Evolutionary conservation across 2,329 filamentous ascomycete genomes (phyloP).

Genomic region (Trichoderma atrobrunneum): DNA sequence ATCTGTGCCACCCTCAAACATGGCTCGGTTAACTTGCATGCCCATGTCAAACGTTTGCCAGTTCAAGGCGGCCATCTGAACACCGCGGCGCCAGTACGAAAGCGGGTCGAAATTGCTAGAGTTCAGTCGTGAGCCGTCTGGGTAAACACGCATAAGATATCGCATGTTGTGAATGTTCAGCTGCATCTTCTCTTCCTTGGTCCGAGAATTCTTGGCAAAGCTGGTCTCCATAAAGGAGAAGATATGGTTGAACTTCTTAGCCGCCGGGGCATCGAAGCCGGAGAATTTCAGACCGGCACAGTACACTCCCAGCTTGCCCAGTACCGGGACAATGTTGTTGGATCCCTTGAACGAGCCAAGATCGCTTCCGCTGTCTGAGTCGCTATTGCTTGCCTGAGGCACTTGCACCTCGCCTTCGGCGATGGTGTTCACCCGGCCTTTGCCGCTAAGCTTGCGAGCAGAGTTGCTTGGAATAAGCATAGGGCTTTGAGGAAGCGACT

Average conservation of each 20-base stretch:
- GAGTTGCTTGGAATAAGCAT: constrained; percentile 49
- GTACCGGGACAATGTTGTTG: constrained; percentile 81
- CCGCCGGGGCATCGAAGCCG: constrained; percentile 73
- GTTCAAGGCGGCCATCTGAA: constrained; percentile 96
- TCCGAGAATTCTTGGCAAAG: constrained; percentile 77
- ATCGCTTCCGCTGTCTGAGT: constrained; percentile 70
- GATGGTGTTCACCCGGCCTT: constrained; percentile 56
- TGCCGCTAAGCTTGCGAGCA: constrained; percentile 47
- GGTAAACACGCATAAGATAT: constrained; percentile 92
- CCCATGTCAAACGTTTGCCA: constrained; percentile 97
- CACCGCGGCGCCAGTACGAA: constrained; percentile 89
- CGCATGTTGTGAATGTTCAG: constrained; percentile 88
- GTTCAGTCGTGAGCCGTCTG: constrained; percentile 73
- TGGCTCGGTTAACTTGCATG: constrained; percentile 94
- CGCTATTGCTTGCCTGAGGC: constrained; percentile 59
- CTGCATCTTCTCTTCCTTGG: constrained; percentile 70
- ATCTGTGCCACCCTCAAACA: constrained; percentile 90
- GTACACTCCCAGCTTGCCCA: constrained; percentile 83
- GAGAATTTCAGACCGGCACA: constrained; percentile 75
- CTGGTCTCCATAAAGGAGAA: constrained; percentile 91
- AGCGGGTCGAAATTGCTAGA: constrained; percentile 95
- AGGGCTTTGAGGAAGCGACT: constrained; percentile 54
- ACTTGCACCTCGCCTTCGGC: constrained; percentile 56
- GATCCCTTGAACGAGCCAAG: constrained; percentile 55
- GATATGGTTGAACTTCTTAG: constrained; percentile 88